Evolutionary conservation across 176 grass and related monocot species (phyloP).

Genomic region (Areca catechu): DNA sequence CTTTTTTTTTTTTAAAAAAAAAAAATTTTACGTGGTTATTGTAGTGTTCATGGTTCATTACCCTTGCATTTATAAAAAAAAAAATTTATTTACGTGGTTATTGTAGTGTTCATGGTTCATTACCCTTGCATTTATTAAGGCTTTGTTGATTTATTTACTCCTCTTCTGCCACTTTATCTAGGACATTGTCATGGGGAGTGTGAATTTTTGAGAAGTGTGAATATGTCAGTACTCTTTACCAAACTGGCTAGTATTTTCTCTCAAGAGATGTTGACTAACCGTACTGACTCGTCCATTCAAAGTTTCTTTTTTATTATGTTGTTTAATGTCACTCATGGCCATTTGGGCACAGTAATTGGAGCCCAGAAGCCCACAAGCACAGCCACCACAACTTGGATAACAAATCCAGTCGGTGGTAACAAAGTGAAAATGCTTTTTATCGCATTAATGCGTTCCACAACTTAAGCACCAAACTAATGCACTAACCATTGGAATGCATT

Average conservation of each 20-base stretch:
- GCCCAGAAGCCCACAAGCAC: slow-evolving; percentile 33
- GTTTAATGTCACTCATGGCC: too few relatives aligned
- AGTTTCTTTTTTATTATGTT: background rate
- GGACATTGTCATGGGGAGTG: slow-evolving; percentile 7
- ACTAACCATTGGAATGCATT: slow-evolving; percentile 29
- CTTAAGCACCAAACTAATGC: slow-evolving; percentile 32
- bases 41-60: slow-evolving; percentile 1
- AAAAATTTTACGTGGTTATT: slow-evolving; percentile 6
- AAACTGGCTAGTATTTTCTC: slow-evolving; percentile 30
- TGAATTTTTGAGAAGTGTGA: slow-evolving; percentile 7
- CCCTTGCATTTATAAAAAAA: slow-evolving; percentile 6
- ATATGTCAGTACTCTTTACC: background rate
- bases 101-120: slow-evolving; percentile 1
- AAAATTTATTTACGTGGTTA: slow-evolving; percentile 8
- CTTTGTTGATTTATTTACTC: slow-evolving; percentile 9
- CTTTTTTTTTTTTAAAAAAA: slow-evolving; percentile 9
- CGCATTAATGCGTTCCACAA: slow-evolving; percentile 8
- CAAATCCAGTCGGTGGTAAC: slow-evolving; percentile 10
- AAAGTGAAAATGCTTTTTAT: slow-evolving; percentile 31
- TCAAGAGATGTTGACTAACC: slow-evolving; percentile 42
- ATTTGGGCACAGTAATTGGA: slow-evolving; percentile 11
- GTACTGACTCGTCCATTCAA: slow-evolving; percentile 13
- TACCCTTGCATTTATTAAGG: slow-evolving; percentile 16
- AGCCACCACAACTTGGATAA: slow-evolving; percentile 33
- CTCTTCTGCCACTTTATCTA: slow-evolving; percentile 17